Conservation (phyloP, 768 basidiomycete species). For the Mycena belliarum region DNA sequence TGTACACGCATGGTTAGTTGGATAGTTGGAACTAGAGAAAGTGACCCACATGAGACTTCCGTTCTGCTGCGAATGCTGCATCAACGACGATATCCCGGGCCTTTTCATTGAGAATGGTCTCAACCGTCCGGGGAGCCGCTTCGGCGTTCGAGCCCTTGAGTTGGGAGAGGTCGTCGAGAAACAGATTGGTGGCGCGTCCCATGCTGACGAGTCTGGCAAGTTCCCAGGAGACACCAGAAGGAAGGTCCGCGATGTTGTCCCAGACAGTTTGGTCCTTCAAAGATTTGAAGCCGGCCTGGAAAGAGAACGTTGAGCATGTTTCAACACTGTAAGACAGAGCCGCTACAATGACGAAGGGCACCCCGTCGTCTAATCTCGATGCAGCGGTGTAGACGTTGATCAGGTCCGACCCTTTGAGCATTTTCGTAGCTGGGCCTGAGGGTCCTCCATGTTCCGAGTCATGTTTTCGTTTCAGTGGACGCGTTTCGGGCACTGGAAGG, state of each 20-base stretch:
- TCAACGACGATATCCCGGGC: background rate
- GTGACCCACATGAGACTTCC: conserved; percentile 23
- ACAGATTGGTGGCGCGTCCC: conserved; percentile 31
- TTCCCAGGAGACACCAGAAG: conserved; percentile 54
- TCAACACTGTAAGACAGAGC: background rate
- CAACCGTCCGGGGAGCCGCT: conserved; percentile 30
- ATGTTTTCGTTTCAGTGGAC: conserved; percentile 5
- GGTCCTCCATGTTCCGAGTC: background rate
- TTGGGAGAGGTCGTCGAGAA: conserved; percentile 29
- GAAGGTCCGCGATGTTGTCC: conserved; percentile 17
- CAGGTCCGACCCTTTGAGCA: background rate
- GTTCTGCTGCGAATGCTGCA: conserved; percentile 5
- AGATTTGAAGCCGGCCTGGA: conserved; percentile 10
- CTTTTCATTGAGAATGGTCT: conserved; percentile 12
- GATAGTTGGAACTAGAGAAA: background rate
- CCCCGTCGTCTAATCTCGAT: background rate
- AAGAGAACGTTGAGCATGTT: background rate
- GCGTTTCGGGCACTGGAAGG: background rate
- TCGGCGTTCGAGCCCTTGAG: conserved; percentile 34
- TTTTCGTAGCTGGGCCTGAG: background rate
- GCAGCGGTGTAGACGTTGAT: background rate
- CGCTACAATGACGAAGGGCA: conserved; percentile 8
- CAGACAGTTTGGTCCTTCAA: background rate
- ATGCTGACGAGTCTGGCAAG: conserved; percentile 45
- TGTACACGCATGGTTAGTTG: conserved; percentile 26